These are phyloP conservation scores for Pseudogymnoascus sp. DNA, from an alignment of 2,329 filamentous ascomycete species.

Conservation along the genomic window DNA sequence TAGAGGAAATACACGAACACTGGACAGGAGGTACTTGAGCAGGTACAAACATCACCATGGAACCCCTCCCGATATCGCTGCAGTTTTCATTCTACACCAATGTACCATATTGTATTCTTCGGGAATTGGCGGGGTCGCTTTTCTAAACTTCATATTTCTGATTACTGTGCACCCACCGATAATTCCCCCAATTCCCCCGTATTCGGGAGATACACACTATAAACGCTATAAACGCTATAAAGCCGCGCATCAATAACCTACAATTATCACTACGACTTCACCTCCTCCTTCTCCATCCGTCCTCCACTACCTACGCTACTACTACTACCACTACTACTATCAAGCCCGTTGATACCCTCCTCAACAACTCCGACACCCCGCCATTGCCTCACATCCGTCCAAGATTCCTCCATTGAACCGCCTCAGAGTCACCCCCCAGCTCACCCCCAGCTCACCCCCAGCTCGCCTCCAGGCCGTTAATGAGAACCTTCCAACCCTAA, in stretches of 20 bases:
- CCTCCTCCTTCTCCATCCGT: not conserved
- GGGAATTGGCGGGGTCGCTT: not conserved
- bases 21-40: not conserved
- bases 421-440: not conserved
- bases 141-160: not conserved
- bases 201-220: not conserved
- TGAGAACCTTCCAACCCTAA: constrained; percentile 9
- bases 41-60: not conserved
- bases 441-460: too few relatives aligned
- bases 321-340: too few relatives aligned
- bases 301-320: not conserved
- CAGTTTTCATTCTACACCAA: not conserved
- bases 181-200: not conserved
- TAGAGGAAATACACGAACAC: not conserved
- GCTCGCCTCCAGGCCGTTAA: not conserved
- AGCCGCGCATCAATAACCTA: not conserved
- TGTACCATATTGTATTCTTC: not conserved
- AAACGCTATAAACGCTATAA: not conserved
- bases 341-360: not conserved
- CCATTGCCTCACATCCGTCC: not conserved
- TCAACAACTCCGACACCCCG: constrained; percentile 3
- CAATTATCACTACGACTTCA: not conserved
- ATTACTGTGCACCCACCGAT: not conserved
- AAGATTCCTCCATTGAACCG: not conserved
- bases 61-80: not conserved